Percentiles rank a stretch among this genome's conserved stretches.
Conservation (phyloP, 2,329 filamentous ascomycete genomes). For the Ophiostoma ips region DNA sequence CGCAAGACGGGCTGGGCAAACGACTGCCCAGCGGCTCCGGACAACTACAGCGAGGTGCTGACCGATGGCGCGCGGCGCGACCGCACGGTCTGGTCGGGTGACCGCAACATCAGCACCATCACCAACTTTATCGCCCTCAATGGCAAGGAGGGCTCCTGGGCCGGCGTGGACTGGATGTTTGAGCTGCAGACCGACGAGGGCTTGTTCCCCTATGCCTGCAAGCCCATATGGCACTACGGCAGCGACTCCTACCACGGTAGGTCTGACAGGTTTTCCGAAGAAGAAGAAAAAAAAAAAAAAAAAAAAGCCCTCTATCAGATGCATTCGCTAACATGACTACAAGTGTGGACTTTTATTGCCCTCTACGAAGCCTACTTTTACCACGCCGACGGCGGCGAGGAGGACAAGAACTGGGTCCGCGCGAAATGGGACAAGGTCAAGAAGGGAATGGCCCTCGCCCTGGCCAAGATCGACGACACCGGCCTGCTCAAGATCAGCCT, state of each 20-base stretch:
- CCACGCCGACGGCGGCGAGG: not conserved
- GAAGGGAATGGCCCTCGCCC: not conserved
- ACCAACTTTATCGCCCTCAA: not conserved
- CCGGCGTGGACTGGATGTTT: not conserved
- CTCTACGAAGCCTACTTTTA: not conserved
- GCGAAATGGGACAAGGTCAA: not conserved
- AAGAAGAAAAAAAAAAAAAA: too few species aligned
- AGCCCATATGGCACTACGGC: not conserved
- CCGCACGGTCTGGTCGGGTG: not conserved
- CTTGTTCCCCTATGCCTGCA: not conserved
- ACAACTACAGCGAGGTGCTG: not conserved
- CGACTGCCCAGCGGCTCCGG: not conserved
- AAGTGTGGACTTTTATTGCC: not conserved
- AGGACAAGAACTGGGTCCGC: not conserved
- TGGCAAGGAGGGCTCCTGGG: not conserved
- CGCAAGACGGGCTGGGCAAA: not conserved
- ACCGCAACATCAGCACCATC: not conserved
- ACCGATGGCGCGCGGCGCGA: not conserved
- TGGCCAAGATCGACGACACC: not conserved
- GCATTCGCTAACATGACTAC: not conserved
- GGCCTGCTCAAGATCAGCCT: not conserved
- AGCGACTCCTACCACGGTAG: not conserved
- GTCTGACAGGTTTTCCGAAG: not conserved
- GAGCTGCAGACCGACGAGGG: not conserved
- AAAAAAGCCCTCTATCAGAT: too few species aligned